Percentiles rank a stretch among this genome's conserved stretches.
These are phyloP conservation scores for Vicia faba DNA, from an alignment of 306 rosid species.

Conservation along the genomic window DNA sequence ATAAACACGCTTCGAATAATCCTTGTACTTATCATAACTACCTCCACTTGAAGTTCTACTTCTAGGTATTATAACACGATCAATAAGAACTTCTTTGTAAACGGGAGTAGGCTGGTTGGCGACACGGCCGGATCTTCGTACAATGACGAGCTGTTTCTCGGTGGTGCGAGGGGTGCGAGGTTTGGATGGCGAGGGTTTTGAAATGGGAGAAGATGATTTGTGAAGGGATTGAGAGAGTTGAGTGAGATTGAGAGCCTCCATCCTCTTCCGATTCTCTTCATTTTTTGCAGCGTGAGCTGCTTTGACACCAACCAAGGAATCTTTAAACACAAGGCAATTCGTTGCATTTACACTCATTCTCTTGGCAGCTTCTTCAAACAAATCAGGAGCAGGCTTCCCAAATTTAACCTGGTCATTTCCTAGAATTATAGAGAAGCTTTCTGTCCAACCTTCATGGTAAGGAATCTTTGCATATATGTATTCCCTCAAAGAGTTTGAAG, in stretches of 20 bases:
- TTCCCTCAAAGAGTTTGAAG: conserved; percentile 72
- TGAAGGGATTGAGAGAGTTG: conserved; percentile 59
- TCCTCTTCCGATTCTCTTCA: conserved; percentile 73
- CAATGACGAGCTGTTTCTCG: conserved; percentile 50
- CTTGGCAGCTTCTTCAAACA: conserved; percentile 89
- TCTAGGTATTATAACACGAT: conserved; percentile 56
- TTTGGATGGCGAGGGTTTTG: conserved; percentile 54
- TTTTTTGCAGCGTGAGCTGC: conserved; percentile 85
- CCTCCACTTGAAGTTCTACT: conserved; percentile 53
- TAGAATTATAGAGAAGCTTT: conserved; percentile 68
- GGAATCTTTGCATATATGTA: conserved; percentile 63
- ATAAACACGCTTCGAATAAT: conserved; percentile 60
- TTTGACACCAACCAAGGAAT: conserved; percentile 75
- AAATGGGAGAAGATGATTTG: conserved; percentile 45
- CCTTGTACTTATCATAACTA: conserved; percentile 50
- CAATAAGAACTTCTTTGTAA: conserved; percentile 64
- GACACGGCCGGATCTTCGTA: conserved; percentile 75
- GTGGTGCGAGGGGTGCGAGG: conserved; percentile 44
- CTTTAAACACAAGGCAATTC: conserved; percentile 69
- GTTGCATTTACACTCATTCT: conserved; percentile 61
- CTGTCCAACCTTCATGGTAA: conserved; percentile 69
- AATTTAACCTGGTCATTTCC: conserved; percentile 80
- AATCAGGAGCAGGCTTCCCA: conserved; percentile 79
- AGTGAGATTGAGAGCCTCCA: conserved; percentile 74
- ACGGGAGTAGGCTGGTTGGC: conserved; percentile 61